Evolutionary conservation across 768 basidiomycete genomes (phyloP).

Genomic region (Russula foetens): DNA sequence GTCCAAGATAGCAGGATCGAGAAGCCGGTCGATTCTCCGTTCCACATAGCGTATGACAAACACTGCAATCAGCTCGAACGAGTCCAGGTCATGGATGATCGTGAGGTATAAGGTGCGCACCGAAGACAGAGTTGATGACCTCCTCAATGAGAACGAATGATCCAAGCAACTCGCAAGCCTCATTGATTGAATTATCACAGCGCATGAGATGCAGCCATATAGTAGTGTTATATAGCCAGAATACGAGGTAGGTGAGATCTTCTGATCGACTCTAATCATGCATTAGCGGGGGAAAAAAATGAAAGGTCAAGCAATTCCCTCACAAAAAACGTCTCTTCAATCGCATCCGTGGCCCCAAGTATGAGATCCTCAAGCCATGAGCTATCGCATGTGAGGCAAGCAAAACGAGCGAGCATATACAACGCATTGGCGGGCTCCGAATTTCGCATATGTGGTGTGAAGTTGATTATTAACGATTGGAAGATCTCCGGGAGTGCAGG

Average conservation of each 20-base stretch:
- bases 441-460: constrained; percentile 61
- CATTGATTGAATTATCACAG: constrained; percentile 71
- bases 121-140: constrained; percentile 90
- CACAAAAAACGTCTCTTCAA: constrained; percentile 90
- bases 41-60: constrained; percentile 94
- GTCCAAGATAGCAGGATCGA: constrained; percentile 80
- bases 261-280: constrained; percentile 65
- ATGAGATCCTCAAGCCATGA: constrained; percentile 91
- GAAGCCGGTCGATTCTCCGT: constrained; percentile 74
- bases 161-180: constrained; percentile 75
- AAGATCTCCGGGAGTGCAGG: constrained; percentile 69
- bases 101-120: constrained; percentile 33
- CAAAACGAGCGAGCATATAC: constrained; percentile 88
- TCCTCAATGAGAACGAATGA: constrained; percentile 85
- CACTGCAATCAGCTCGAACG: constrained; percentile 39
- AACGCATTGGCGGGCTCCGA: constrained; percentile 85
- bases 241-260: constrained; percentile 78
- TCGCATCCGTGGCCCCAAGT: constrained; percentile 82
- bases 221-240: constrained; percentile 92
- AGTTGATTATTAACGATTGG: constrained; percentile 72
- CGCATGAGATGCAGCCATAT: constrained; percentile 87
- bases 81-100: neutral
- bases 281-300: constrained; percentile 8
- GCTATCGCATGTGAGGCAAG: constrained; percentile 83
- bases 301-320: constrained; percentile 29